These are phyloP conservation scores for Boletus vinaceobasis DNA, from an alignment of 768 basidiomycete species.

Conservation along the genomic window DNA sequence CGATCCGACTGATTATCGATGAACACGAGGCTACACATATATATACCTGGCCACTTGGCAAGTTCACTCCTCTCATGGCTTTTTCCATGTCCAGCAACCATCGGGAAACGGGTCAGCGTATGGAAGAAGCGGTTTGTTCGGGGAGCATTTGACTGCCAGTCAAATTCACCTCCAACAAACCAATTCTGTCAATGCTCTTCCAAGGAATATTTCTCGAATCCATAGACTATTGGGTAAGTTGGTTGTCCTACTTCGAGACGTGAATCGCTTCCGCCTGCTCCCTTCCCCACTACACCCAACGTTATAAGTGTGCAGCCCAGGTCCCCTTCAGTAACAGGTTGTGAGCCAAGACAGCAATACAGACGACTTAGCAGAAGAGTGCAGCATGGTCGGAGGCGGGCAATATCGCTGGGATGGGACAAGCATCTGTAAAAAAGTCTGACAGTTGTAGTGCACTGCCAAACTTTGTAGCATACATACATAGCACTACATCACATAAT, in stretches of 20 bases:
- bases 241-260: not conserved
- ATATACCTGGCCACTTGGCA: not conserved
- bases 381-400: too few species aligned
- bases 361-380: too few species aligned
- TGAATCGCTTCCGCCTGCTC: not conserved
- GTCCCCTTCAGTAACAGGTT: too few species aligned
- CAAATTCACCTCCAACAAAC: not conserved
- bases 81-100: not conserved
- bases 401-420: too few species aligned
- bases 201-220: not conserved
- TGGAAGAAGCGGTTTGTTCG: slow-evolving; percentile 1
- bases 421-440: too few species aligned
- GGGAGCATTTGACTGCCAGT: slow-evolving; percentile 6
- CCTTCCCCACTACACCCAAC: too few species aligned
- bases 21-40: not conserved
- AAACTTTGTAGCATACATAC: too few species aligned
- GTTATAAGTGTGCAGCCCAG: too few species aligned
- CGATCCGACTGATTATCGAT: slow-evolving; percentile 3
- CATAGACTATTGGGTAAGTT: not conserved
- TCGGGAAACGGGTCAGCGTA: not conserved
- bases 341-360: too few species aligned
- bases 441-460: too few species aligned
- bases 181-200: not conserved
- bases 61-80: not conserved
- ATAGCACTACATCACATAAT: too few species aligned